Evolutionary conservation across 441 rosid species (phyloP), one percentile per base, ranked within the genome.

Genomic region (Gossypium trilobum): DNA sequence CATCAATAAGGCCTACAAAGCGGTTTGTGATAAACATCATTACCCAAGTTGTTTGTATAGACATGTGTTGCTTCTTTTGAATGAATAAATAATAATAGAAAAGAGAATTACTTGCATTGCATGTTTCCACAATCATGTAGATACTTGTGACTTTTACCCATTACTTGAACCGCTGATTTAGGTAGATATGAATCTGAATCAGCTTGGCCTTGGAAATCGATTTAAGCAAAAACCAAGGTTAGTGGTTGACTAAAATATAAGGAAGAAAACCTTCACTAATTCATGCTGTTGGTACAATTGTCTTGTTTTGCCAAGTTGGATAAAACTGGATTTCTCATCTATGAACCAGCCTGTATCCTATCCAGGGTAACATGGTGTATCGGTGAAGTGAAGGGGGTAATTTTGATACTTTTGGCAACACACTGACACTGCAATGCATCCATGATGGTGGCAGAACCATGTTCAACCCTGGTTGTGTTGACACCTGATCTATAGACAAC

Each of bases 261-360:
- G 31, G 1, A 65, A 17, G 9, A 52, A 25, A 57, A 10, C 8
- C 50, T 42, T 44, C 55, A 65, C 33, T 8, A 6, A 29, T 57
- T 9, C 48, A 50, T 50, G 65, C 11, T 50, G 61, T 68, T 54
- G 29, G 56, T 56, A 74, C 59, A 67, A 66, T 56, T 74, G 65
- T 46, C 59, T 73, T 66, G 70, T 73, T 70, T 70, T 51, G 78
- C 55, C 76, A 56, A 55, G 71, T 67, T 71, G 78, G 74, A 73
- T 33, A 61, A 22, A 48, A 62, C 52, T 57, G 46, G 51, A 36
- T 52, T 51, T 68, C 42, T 74, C 33, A 56, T 29, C 65, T 16
- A 57, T 1, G 42, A 54, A 73, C 77, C 82, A 79, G 75, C 73
- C 77, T 79, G 82, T 69, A 79, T 9, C 59, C 68, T 75, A 69